Evolutionary conservation across 371 early-diverging fungal species (phyloP), one percentile per base, ranked within the genome.

Genomic region (Mortierella polycephala): DNA sequence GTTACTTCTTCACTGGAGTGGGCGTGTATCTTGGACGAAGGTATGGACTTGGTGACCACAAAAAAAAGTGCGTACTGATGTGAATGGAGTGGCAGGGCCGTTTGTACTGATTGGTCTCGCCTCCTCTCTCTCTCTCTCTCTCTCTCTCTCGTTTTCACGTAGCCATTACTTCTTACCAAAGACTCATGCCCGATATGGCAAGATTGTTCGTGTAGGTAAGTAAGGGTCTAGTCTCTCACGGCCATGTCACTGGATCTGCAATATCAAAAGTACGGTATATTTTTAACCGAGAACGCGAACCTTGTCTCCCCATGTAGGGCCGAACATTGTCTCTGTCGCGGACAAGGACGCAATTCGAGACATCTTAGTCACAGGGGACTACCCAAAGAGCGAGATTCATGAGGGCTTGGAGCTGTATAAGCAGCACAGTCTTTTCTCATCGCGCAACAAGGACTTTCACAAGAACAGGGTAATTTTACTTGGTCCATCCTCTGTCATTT

Each of bases 291-390:
- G n/a, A n/a, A n/a, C n/a, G n/a, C n/a, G n/a, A n/a, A n/a, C n/a
- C n/a, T n/a, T n/a, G n/a, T 7, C 45, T 16, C 14, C 50, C 20
- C 50, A n/a, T 50, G 4, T 16, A 62, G 75, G 65, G 8, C 69
- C 76, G 2, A 46, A 67, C 14, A 59, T 70, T 18, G 56, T 75
- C 8, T 70, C 76, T 0, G 60, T 75, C n/a, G 71, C 71, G 8
- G 76, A 75, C 64, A 75, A 67, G 49, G 76, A 75, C 39, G 66
- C 66, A 0, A 75, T 75, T 50, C 67, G 67, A 23, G 64, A 75
- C 40, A 70, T 75, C 12, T 54, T 75, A 11, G 76, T 75, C 14
- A 67, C 63, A 5, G 52, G 60, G 7, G 76, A 76, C 52, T 71
- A 60, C 13, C 71, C 76, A 0, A 76, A 71, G 64, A 76, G 71